These are phyloP conservation scores for Aspergillus tubingensis DNA, from an alignment of 2,329 filamentous ascomycete genomes.

Conservation along the genomic window DNA sequence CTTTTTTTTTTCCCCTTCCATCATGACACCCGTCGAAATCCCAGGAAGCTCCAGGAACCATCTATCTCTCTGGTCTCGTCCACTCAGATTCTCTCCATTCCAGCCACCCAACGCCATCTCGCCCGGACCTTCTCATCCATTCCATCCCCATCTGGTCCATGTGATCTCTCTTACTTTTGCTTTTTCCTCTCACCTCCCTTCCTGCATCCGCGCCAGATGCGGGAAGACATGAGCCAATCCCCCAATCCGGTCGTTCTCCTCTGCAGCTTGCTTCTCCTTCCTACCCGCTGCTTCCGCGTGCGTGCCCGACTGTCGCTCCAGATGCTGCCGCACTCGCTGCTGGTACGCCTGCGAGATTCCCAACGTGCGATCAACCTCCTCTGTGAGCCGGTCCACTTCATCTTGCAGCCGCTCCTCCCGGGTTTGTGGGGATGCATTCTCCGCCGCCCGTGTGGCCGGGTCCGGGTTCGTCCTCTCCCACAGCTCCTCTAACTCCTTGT, in stretches of 20 bases:
- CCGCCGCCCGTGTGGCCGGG: conserved; percentile 52
- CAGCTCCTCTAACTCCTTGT: conserved; percentile 73
- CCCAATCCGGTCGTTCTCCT: conserved; percentile 8
- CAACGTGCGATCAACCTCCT: conserved; percentile 59
- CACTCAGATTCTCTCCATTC: background rate
- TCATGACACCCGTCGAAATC: background rate
- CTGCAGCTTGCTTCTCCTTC: background rate
- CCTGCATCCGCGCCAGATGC: conserved; percentile 28
- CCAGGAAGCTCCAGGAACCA: background rate
- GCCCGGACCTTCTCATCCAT: background rate
- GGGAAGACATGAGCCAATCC: conserved; percentile 41
- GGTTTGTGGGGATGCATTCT: conserved; percentile 42
- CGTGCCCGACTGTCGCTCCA: conserved; percentile 23
- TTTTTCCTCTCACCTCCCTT: conserved; percentile 14
- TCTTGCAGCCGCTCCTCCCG: conserved; percentile 60
- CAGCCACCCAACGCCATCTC: conserved; percentile 10
- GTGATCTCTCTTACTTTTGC: background rate
- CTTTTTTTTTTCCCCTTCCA: background rate
- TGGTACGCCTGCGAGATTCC: conserved; percentile 51
- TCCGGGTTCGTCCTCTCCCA: conserved; percentile 71
- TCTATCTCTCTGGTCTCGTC: background rate
- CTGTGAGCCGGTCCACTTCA: conserved; percentile 60
- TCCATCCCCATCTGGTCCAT: background rate
- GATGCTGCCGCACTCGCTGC: conserved; percentile 38
- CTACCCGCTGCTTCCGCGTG: conserved; percentile 4